phyloP scores from a whole-genome alignment of 768 basidiomycete species.

The Suillus tomentosus region DNA sequence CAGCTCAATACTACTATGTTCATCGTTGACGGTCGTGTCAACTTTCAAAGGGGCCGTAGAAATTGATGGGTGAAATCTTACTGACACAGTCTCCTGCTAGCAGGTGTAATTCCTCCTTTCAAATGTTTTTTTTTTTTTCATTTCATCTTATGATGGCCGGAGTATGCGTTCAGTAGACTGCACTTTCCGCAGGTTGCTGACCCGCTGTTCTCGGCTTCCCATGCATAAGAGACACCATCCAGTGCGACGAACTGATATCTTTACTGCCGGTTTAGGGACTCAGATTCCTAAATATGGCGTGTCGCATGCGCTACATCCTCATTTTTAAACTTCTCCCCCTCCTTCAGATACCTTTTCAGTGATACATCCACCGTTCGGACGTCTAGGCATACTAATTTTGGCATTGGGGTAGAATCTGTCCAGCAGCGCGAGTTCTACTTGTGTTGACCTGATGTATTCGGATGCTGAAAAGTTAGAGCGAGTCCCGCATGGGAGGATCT shows the following conservation, averaged over 20 bases:
- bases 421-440: not conserved
- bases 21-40: not conserved
- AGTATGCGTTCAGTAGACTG: not conserved
- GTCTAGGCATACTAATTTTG: not conserved
- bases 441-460: not conserved
- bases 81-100: not conserved
- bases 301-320: not conserved
- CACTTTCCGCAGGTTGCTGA: not conserved
- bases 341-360: not conserved
- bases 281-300: not conserved
- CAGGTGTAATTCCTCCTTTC: not conserved
- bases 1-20: not conserved
- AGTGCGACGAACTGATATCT: not conserved
- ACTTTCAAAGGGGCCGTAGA: not conserved
- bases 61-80: not conserved
- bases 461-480: not conserved
- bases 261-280: not conserved
- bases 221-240: not conserved
- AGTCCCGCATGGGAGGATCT: not conserved
- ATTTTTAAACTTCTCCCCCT: constrained; percentile 1
- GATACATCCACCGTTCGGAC: not conserved
- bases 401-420: not conserved
- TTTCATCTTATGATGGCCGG: no score
- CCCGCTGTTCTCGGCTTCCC: not conserved
- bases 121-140: not conserved